Percentiles rank a stretch among this genome's conserved stretches.
These are phyloP conservation scores for Penicillium goetzii DNA, from an alignment of 495 filamentous ascomycete species.

Conservation along the genomic window DNA sequence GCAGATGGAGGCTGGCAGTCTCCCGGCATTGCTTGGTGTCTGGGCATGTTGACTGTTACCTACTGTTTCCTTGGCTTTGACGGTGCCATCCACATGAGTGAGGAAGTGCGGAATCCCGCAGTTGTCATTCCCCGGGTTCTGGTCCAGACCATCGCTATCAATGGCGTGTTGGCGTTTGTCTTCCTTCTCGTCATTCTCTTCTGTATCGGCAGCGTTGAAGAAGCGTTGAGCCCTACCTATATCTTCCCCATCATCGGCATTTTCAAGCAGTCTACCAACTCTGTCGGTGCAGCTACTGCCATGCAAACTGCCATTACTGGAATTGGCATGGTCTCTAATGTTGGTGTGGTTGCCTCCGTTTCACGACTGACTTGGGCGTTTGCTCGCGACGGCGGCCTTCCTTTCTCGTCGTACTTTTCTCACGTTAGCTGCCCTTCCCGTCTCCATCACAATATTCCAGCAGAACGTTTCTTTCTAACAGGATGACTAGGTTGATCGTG, in stretches of 20 bases:
- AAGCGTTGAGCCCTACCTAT: slow-evolving; percentile 32
- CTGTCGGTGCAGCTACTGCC: slow-evolving; percentile 29
- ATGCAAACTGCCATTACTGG: slow-evolving; percentile 30
- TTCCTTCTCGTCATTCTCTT: slow-evolving; percentile 44
- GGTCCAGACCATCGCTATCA: slow-evolving; percentile 39
- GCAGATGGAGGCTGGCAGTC: slow-evolving; percentile 36
- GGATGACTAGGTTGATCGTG: slow-evolving; percentile 19
- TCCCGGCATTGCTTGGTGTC: slow-evolving; percentile 44
- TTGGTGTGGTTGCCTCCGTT: slow-evolving; percentile 44
- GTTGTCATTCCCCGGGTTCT: slow-evolving; percentile 38
- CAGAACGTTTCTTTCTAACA: background rate
- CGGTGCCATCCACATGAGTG: slow-evolving; percentile 39
- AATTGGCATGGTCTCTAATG: slow-evolving; percentile 29
- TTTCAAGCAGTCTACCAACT: slow-evolving; percentile 30
- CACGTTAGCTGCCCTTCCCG: slow-evolving; percentile 41
- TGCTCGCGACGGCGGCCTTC: slow-evolving; percentile 55
- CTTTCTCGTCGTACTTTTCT: slow-evolving; percentile 52
- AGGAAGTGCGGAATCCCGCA: slow-evolving; percentile 45
- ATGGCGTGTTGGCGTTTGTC: slow-evolving; percentile 41
- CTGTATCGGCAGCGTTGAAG: slow-evolving; percentile 41
- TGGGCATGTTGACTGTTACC: slow-evolving; percentile 40
- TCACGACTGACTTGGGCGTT: slow-evolving; percentile 60
- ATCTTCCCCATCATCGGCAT: slow-evolving; percentile 35
- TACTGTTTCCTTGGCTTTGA: slow-evolving; percentile 38
- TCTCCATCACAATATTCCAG: slow-evolving; percentile 33